These are phyloP conservation scores for Penicillium sp. DNA, from an alignment of 2,329 filamentous ascomycete species.

Conservation along the genomic window DNA sequence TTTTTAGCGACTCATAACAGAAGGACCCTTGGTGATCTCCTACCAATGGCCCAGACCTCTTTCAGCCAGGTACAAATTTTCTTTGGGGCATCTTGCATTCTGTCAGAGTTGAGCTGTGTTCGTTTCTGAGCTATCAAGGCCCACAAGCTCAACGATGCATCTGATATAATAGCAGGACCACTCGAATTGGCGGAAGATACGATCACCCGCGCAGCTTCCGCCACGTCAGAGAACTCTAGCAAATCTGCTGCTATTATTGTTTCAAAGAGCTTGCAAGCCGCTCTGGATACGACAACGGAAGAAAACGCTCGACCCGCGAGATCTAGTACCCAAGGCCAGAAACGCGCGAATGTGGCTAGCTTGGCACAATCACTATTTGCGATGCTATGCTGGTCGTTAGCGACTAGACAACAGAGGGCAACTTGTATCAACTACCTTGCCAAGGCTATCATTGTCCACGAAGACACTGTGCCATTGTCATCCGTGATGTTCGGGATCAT, in stretches of 20 bases:
- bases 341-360: slow-evolving; percentile 38
- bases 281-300: slow-evolving; percentile 64
- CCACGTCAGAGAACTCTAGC: slow-evolving; percentile 61
- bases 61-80: slow-evolving; percentile 77
- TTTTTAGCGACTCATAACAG: slow-evolving; percentile 4
- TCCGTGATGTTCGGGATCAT: slow-evolving; percentile 59
- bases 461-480: slow-evolving; percentile 60
- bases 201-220: slow-evolving; percentile 65
- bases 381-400: slow-evolving; percentile 27
- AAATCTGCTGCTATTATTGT: slow-evolving; percentile 60
- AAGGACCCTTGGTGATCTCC: slow-evolving; percentile 25
- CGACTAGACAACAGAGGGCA: neutral
- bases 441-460: slow-evolving; percentile 81
- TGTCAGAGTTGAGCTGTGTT: slow-evolving; percentile 62
- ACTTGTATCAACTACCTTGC: slow-evolving; percentile 55
- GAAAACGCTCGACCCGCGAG: slow-evolving; percentile 64
- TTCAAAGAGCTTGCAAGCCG: slow-evolving; percentile 68
- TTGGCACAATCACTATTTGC: slow-evolving; percentile 32
- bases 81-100: slow-evolving; percentile 61
- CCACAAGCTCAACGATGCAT: slow-evolving; percentile 72
- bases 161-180: slow-evolving; percentile 71
- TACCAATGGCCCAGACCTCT: slow-evolving; percentile 75
- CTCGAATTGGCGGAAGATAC: slow-evolving; percentile 72
- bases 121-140: slow-evolving; percentile 60
- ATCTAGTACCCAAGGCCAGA: slow-evolving; percentile 73